Evolutionary conservation across 2,329 filamentous ascomycete genomes (phyloP), one percentile per base, ranked within the genome.

Genomic region (Penicillium palitans): DNA sequence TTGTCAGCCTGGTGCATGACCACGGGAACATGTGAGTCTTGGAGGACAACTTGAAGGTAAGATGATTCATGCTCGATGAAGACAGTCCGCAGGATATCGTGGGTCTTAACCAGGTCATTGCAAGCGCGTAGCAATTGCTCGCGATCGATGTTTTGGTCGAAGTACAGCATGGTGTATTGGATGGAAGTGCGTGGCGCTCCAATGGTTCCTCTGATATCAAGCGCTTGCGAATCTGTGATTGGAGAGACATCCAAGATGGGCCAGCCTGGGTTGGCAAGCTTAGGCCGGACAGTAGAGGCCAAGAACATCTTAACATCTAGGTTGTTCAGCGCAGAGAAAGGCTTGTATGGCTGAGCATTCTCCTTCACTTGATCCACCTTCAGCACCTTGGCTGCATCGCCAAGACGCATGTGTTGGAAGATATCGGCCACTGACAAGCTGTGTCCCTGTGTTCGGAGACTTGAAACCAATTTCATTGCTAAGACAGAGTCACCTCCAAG

Each of bases 41-140:
- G 73, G 3, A 89, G 71, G 0, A 89, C 80, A 6, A 85, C 82
- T 44, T 81, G 81, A 46, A 84, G 78, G 66, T 79, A 82, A 29
- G 71, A 70, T 2, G 72, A 75, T n/a, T 77, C 72, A 47, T 80
- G 71, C 55, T 80, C 72, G n/a, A 87, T 76, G 62, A 88, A 89
- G 3, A 88, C 81, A 0, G 86, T 89, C 19, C 85, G 82, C 6
- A 89, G 74, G 35, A 89, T 84, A 61, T 88, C 84, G 67, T 88
- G 85, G 27, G 75, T 76, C 2, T 76, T 70, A 2, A 88, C 80
- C 5, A 89, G 78, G 6, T 83, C 58, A 10, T 62, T 60, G 56
- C 72, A 76, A 17, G 72, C 66, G 7, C 58, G 49, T 42, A 81
- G 70, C 21, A 89, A 74, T 31, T 73, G 77, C 3, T 72, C 65